Base-by-base conservation (phyloP, 495 filamentous ascomycete species). In the Chaetomium tenue region DNA sequence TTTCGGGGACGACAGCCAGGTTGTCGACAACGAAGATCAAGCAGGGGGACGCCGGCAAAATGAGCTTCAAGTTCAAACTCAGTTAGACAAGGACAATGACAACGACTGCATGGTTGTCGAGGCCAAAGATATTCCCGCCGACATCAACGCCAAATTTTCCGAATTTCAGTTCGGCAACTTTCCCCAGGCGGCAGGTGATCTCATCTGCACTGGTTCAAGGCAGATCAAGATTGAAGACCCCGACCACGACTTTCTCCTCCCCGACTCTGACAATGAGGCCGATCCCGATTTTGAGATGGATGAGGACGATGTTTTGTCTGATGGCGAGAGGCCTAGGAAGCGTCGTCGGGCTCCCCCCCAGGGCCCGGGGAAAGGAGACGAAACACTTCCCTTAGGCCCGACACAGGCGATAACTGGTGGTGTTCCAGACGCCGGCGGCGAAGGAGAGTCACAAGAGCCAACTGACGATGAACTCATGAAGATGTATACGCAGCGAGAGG, bases 301-400 rank as follows among this genome's bases (percentile, higher is more conserved):
- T 42, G 59, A 60, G 9, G n/a, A 61, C 18, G 47, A 39, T 20
- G 13, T 16, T 15, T 33, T 53, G 1, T 61, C 59, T 15, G 47
- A 53, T n/a, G 59, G 59, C 2, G 59, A 53, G 22, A 1, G 20
- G 5, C 59, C 59, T 0, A 50, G 33, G 6, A 42, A 52, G 30
- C 47, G 59, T 22, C 59, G 30, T 7, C 47, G 48, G 3, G n/a
- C 3, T 5, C 15, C 47, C 0, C 1, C 37, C 7, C 42, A 28
- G n/a, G 47, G 48, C 15, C 46, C 18, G 5, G 1, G 2, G 13
- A 61, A n/a, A 7, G 0, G 13, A 61, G 9, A 53, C 47, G 52
- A 9, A 53, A 42, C 7, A 6, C 51, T n/a, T n/a, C n/a, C 2
- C 1, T 18, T 15, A 25, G 9, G 12, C 25, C 33, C 22, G 40